Conservation (phyloP, 2,329 filamentous ascomycete genomes). For the Gaeumannomyces sp. region DNA sequence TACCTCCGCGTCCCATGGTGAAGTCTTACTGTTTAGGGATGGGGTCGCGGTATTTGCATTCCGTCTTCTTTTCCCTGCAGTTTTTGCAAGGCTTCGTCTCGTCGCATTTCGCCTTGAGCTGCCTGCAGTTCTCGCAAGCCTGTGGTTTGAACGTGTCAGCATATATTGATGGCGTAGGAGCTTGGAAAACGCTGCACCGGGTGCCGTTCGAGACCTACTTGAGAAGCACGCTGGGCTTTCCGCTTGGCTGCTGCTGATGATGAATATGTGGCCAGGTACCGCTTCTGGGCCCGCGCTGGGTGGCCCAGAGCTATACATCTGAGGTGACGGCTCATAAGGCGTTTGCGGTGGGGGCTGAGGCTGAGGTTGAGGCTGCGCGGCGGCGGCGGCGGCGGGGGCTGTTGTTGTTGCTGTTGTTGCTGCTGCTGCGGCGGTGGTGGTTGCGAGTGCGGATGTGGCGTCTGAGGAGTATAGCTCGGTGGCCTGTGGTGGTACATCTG, state of each 20-base stretch:
- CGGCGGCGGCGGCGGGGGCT: not conserved
- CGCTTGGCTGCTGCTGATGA: constrained; percentile 40
- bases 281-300: constrained; percentile 28
- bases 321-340: constrained; percentile 23
- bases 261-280: constrained; percentile 35
- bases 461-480: constrained; percentile 35
- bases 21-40: constrained; percentile 77
- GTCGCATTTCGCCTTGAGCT: constrained; percentile 86
- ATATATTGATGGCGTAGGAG: not conserved
- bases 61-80: constrained; percentile 78
- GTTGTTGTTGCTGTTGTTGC: constrained; percentile 15
- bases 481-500: constrained; percentile 29
- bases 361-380: constrained; percentile 2
- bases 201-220: constrained; percentile 36
- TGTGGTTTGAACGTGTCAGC: constrained; percentile 28
- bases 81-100: constrained; percentile 78
- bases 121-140: constrained; percentile 87
- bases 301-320: constrained; percentile 17
- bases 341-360: not conserved
- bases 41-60: constrained; percentile 85
- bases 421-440: constrained; percentile 29
- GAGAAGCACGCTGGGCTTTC: constrained; percentile 59
- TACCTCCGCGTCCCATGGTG: not conserved
- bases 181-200: not conserved
- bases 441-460: constrained; percentile 14